phyloP scores from a whole-genome alignment of 176 grass and related monocot genomes.

The Zoysia pacifica region DNA sequence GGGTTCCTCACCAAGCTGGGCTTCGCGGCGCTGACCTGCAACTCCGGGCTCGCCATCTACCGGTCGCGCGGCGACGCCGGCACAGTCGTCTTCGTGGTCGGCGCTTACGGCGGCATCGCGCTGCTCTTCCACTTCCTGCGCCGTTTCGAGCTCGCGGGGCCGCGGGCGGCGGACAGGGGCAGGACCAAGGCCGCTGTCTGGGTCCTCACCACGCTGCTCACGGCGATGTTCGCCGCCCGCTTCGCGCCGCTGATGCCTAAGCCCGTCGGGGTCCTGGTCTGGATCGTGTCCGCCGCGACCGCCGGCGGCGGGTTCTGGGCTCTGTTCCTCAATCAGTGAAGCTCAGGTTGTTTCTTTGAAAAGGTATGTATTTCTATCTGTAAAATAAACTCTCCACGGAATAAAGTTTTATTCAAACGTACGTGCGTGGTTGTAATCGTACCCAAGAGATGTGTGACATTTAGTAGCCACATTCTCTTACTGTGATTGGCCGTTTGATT shows the following conservation, averaged over 20 bases:
- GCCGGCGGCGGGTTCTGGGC: neutral
- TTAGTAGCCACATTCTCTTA: too few relatives aligned
- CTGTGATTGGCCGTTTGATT: too few relatives aligned
- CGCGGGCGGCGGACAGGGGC: neutral
- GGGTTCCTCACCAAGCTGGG: neutral
- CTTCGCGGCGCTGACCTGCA: conserved; percentile 6
- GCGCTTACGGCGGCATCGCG: neutral
- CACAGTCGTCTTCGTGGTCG: conserved; percentile 10
- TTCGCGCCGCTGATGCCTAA: conserved; percentile 33
- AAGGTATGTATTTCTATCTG: too few relatives aligned
- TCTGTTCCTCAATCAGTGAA: neutral
- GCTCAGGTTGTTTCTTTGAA: too few relatives aligned
- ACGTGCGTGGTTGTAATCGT: too few relatives aligned
- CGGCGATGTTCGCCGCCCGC: conserved; percentile 14
- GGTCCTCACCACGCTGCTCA: conserved; percentile 17
- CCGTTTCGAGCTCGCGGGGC: conserved; percentile 6
- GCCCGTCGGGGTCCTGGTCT: neutral
- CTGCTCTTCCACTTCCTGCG: conserved; percentile 28
- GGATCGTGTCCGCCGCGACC: neutral
- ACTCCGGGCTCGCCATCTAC: conserved; percentile 24
- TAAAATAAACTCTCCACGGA: too few relatives aligned
- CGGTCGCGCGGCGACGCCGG: neutral
- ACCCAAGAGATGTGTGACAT: too few relatives aligned
- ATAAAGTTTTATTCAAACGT: too few relatives aligned
- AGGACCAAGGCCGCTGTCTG: conserved; percentile 1